These are phyloP conservation scores for Neurospora sp. DNA, from an alignment of 495 filamentous ascomycete genomes.

Conservation along the genomic window DNA sequence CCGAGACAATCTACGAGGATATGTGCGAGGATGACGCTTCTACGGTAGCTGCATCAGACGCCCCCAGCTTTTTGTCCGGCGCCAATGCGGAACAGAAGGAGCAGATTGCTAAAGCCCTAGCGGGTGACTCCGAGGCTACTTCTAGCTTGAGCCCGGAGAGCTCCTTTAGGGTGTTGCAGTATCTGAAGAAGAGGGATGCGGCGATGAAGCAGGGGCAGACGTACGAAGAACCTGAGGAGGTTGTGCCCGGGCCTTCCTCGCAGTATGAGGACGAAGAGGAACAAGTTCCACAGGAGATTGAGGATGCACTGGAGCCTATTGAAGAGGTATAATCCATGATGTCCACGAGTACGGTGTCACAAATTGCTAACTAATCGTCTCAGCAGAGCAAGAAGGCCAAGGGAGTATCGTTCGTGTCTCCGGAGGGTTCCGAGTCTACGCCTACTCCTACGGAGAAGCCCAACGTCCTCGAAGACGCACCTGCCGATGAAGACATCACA, in stretches of 20 bases:
- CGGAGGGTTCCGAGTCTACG: neutral
- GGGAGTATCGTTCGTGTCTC: neutral
- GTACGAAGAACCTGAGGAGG: conserved; percentile 4
- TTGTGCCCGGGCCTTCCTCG: conserved; percentile 1
- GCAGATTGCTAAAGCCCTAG: conserved; percentile 10
- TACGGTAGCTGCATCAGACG: conserved; percentile 23
- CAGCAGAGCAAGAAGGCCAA: conserved; percentile 15
- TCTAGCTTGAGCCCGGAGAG: neutral
- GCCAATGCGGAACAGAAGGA: conserved; percentile 23
- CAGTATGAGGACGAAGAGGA: conserved; percentile 1
- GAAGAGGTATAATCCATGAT: neutral
- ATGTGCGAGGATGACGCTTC: conserved; percentile 21
- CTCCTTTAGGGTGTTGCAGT: neutral
- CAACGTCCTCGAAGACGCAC: neutral
- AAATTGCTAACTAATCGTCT: neutral
- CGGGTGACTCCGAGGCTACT: conserved; percentile 6
- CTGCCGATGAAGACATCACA: neutral
- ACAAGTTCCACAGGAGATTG: neutral
- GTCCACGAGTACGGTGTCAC: neutral
- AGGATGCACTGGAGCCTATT: neutral
- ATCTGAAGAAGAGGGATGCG: neutral
- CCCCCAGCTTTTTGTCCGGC: conserved; percentile 20
- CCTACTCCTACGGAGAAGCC: neutral
- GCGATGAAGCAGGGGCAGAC: conserved; percentile 1
- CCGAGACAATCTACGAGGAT: conserved; percentile 15